Base-by-base conservation (phyloP, 306 rosid species). In the Ceratonia siliqua region DNA sequence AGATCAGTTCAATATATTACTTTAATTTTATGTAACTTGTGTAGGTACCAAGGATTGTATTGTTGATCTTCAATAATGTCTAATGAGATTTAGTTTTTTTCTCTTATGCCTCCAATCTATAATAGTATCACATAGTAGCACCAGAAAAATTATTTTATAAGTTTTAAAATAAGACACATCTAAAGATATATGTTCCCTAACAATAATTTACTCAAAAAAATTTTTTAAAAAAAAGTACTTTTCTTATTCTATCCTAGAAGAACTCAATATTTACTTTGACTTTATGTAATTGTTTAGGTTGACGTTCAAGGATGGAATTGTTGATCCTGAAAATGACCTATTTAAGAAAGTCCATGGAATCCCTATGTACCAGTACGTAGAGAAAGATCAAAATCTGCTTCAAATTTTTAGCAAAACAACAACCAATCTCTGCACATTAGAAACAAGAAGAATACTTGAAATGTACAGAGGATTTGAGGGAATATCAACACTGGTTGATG, bases 341-440 rank as follows among this genome's bases (percentile, higher is more conserved):
- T 76, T 79, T 66, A 77, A 53, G 64, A 79, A 52, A 20, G 41
- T 83, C 68, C 38, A 79, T 53, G 84, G 84, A 32, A 35, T 58
- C 8, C 32, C 84, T 0, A 11, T 1, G 14, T 83, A 22, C 42
- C 66, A 83, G 21, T 76, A 71, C 57, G 32, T 72, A 3, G 73
- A 27, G 0, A 42, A 48, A 28, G 59, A 71, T 53, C 82, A 39
- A 8, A 42, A 41, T 30, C 1, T 45, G 42, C 72, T 76, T 24
- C 1, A 72, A 0, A 1, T 76, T 10, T 83, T 79, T 39, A 83
- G 71, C 79, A 52, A 12, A 13, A 32, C 84, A 32, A 76, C 79
- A 84, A 4, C 25, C 1, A 55, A 76, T 20, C 5, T 45, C 1
- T 42, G 82, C 8, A 1, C 64, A 8, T 8, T 42, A 7, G 62